Evolutionary conservation across 2,329 filamentous ascomycete genomes (phyloP), one percentile per base, ranked within the genome.

Genomic region (Diaporthe citri): DNA sequence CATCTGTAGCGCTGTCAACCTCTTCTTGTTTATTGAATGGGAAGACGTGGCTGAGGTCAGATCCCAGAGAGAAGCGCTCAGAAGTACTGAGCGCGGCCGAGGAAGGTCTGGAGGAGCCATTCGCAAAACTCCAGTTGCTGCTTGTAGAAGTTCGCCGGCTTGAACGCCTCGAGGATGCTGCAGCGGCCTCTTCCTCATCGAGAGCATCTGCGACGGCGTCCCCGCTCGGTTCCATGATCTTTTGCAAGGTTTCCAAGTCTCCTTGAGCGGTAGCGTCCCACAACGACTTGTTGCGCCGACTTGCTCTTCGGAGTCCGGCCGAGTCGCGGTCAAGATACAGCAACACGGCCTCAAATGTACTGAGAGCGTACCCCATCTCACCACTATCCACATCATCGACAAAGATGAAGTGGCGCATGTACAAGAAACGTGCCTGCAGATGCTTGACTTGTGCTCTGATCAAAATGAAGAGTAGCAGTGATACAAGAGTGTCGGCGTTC

Each of bases 331-430:
- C 90, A 3, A 99, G 90, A 82, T 99, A 98, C 1, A 95, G 92
- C 46, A 99, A 84, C 0, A 99, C 97, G 9, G 95, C 97, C 83
- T 99, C 97, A 76, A 98, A 95, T 0, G 97, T 99, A 83, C 96
- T 98, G 69, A 99, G 84, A 0, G 96, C 96, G 83, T 99, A 99
- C 12, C 97, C 97, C 87, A 97, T 93, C 84, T 99, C 97, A 66
- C 97, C 97, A 76, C 92, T 97, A 78, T 99, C 97, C 12, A 99
- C 95, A 84, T 99, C 97, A 79, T 98, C 97, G 69, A 98, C 96
- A 83, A 98, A 99, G 78, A 98, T 97, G 81, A 98, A 99, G 80
- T 97, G 95, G 57, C 96, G 94, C 89, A 98, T 98, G 82, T 98
- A 99, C n/a, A 94, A 88, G 62, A 99, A 86, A 28, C 96, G 91